These are phyloP conservation scores for Ganoderma leucocontextum DNA, from an alignment of 1,284 basidiomycete species.

Conservation along the genomic window DNA sequence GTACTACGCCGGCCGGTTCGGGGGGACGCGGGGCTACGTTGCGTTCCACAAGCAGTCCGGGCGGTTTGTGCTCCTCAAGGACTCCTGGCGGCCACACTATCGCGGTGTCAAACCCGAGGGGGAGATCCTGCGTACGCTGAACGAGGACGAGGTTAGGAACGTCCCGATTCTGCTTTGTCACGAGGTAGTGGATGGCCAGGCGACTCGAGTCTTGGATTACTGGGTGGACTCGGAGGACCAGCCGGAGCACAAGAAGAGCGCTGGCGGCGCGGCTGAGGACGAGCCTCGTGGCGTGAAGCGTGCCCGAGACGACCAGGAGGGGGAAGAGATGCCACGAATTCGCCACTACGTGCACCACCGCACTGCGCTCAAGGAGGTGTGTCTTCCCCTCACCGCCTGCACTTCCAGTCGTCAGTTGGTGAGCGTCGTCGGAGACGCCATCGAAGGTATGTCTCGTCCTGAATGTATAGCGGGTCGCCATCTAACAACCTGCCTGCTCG, in stretches of 20 bases:
- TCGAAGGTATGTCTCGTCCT: not conserved
- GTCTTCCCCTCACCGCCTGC: constrained; percentile 4
- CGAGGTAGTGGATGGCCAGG: constrained; percentile 2
- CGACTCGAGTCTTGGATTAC: not conserved
- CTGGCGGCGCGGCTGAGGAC: not conserved
- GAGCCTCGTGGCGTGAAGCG: too few relatives aligned
- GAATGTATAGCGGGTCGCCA: not conserved
- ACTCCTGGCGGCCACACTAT: constrained; percentile 18
- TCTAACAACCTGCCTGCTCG: not conserved
- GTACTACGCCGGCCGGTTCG: not conserved
- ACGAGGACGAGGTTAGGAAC: not conserved
- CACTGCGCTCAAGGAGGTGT: not conserved
- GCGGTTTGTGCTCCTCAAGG: constrained; percentile 20
- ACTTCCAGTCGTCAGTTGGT: constrained; percentile 3
- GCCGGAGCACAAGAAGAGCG: not conserved
- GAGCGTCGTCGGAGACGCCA: not conserved
- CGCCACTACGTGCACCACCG: too few relatives aligned
- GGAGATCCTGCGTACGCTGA: constrained; percentile 4
- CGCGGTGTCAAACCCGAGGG: constrained; percentile 8
- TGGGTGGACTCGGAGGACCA: not conserved
- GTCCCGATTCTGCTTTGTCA: constrained; percentile 14
- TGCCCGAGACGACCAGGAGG: too few relatives aligned
- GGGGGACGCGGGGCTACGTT: constrained; percentile 17
- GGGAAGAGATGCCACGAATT: too few relatives aligned
- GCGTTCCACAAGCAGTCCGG: not conserved